Conservation (phyloP, 306 rosid genomes). For the Fragaria ananassa region DNA sequence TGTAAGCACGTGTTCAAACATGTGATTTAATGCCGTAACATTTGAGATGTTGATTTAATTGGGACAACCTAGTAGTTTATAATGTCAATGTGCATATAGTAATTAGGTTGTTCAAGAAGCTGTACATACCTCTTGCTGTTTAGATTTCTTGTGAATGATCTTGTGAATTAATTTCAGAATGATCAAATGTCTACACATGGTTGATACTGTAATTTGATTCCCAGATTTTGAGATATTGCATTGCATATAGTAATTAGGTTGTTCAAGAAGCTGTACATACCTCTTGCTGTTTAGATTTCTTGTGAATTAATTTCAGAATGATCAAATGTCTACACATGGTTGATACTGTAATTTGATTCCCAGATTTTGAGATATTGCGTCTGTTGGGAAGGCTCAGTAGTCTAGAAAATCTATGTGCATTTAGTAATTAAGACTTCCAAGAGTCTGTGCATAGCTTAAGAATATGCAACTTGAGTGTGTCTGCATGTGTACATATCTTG, state of each 20-base stretch:
- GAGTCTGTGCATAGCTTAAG: neutral
- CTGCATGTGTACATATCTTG: neutral
- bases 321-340: neutral
- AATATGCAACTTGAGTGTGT: neutral
- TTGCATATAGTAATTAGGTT: neutral
- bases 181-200: neutral
- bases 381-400: neutral
- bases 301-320: neutral
- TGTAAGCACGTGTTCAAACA: neutral
- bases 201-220: neutral
- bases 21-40: neutral
- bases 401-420: neutral
- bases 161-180: neutral
- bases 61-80: neutral
- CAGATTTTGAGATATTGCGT: neutral
- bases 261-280: neutral
- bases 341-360: neutral
- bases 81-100: neutral
- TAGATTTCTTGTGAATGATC: neutral
- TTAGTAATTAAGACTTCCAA: neutral
- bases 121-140: neutral
- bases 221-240: neutral
- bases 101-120: neutral
- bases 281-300: neutral
- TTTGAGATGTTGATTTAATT: neutral